Evolutionary conservation across 805 yeast genomes (phyloP).

Genomic region (Candida taoyuanica): DNA sequence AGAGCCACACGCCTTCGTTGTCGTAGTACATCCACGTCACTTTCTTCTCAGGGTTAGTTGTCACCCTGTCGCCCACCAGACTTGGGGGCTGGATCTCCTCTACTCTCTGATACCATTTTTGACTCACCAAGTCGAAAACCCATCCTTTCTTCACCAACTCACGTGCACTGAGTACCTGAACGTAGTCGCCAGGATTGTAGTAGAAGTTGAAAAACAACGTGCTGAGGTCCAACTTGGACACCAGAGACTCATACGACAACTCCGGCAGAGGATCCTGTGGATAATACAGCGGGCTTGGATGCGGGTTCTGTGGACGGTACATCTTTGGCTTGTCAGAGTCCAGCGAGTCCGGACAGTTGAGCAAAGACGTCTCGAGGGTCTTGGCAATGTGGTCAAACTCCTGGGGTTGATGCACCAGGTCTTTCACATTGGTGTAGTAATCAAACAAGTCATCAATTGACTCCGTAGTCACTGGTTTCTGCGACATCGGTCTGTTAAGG

Average conservation of each 20-base stretch:
- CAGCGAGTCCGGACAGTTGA: slow-evolving; percentile 89
- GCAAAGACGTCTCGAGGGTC: slow-evolving; percentile 68
- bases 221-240: slow-evolving; percentile 74
- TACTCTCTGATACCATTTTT: slow-evolving; percentile 78
- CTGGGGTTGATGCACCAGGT: slow-evolving; percentile 47
- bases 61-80: slow-evolving; percentile 25
- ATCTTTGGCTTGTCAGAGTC: slow-evolving; percentile 80
- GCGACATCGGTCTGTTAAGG: slow-evolving; percentile 1
- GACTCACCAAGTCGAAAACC: slow-evolving; percentile 66
- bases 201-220: slow-evolving; percentile 91
- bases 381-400: slow-evolving; percentile 49
- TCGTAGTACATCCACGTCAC: slow-evolving; percentile 78
- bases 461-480: slow-evolving; percentile 1
- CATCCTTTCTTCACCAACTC: slow-evolving; percentile 80
- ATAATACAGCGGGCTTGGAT: slow-evolving; percentile 84
- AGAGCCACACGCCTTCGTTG: slow-evolving; percentile 65
- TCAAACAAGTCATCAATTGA: slow-evolving; percentile 19
- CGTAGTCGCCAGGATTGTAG: slow-evolving; percentile 66
- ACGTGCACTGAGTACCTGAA: slow-evolving; percentile 72
- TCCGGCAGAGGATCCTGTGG: slow-evolving; percentile 71
- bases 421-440: slow-evolving; percentile 30
- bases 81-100: slow-evolving; percentile 33
- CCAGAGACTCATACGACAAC: slow-evolving; percentile 51
- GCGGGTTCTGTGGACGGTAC: slow-evolving; percentile 72
- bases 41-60: slow-evolving; percentile 39